Percentiles rank a stretch among this genome's conserved stretches.
Conservation (phyloP, 345 rosid genomes). For the Boechera divaricarpa region DNA sequence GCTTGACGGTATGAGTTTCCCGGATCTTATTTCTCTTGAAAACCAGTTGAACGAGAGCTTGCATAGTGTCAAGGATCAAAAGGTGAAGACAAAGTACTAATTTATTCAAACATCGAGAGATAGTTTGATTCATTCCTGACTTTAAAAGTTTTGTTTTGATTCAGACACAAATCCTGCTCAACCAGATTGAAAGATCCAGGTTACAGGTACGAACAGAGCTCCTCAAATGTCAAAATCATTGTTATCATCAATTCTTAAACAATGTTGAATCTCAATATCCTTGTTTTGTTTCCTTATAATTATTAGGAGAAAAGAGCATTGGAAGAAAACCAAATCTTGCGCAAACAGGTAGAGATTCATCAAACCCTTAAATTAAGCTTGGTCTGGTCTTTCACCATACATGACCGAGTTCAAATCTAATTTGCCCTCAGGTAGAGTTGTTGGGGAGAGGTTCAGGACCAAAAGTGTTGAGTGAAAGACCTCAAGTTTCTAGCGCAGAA, state of each 20-base stretch:
- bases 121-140: constrained; percentile 8
- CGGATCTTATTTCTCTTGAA: constrained; percentile 44
- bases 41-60: constrained; percentile 48
- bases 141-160: constrained; percentile 12
- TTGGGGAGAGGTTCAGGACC: constrained; percentile 37
- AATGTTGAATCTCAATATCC: constrained; percentile 3
- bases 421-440: constrained; percentile 36
- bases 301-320: constrained; percentile 41
- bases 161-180: constrained; percentile 39
- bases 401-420: neutral
- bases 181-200: constrained; percentile 41
- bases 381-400: constrained; percentile 2
- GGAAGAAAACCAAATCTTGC: constrained; percentile 46
- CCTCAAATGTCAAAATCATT: neutral
- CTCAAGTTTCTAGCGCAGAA: constrained; percentile 31
- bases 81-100: constrained; percentile 29
- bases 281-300: constrained; percentile 3
- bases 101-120: neutral
- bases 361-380: neutral
- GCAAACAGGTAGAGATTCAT: constrained; percentile 40
- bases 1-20: constrained; percentile 46
- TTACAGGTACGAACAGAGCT: constrained; percentile 34
- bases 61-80: constrained; percentile 44
- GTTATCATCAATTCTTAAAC: neutral
- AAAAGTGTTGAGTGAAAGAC: constrained; percentile 23